phyloP scores from a whole-genome alignment of 2,329 filamentous ascomycete genomes.

The Phyllosticta paracitricarpa region DNA sequence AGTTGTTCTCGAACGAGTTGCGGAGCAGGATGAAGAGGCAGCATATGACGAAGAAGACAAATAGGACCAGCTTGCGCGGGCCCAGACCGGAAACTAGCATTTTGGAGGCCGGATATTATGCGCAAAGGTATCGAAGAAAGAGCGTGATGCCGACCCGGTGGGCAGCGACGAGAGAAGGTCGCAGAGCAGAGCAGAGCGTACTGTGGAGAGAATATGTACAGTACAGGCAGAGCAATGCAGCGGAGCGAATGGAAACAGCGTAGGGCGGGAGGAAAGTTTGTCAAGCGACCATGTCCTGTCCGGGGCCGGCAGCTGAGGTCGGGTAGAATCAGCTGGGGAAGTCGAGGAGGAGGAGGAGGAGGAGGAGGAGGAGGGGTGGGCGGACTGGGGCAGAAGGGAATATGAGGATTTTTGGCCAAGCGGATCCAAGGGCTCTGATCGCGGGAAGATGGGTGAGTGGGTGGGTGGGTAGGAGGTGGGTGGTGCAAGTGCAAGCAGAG shows the following conservation, averaged over 20 bases:
- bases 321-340: background rate
- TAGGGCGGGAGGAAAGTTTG: constrained; percentile 1
- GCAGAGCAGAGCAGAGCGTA: background rate
- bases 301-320: background rate
- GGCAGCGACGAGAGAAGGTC: constrained; percentile 2
- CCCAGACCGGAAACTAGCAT: constrained; percentile 11
- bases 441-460: background rate
- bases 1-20: constrained; percentile 6
- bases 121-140: background rate
- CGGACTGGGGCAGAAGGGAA: background rate
- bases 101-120: background rate
- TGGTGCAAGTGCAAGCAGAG: background rate
- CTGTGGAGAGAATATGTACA: background rate
- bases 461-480: no score
- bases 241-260: background rate
- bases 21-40: constrained; percentile 8
- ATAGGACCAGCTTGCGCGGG: constrained; percentile 11
- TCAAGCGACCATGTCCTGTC: constrained; percentile 1
- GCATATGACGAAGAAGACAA: constrained; percentile 12
- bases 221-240: background rate
- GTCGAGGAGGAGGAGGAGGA: no score
- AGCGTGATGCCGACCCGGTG: constrained; percentile 4
- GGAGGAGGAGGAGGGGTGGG: background rate
- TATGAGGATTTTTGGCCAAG: background rate
- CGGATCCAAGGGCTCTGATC: background rate